A percentile compares a stretch with the other conserved stretches of the same genome.
These are phyloP conservation scores for Spizellomyces sp. DNA, from an alignment of 192 early-diverging fungal species.

Conservation along the genomic window DNA sequence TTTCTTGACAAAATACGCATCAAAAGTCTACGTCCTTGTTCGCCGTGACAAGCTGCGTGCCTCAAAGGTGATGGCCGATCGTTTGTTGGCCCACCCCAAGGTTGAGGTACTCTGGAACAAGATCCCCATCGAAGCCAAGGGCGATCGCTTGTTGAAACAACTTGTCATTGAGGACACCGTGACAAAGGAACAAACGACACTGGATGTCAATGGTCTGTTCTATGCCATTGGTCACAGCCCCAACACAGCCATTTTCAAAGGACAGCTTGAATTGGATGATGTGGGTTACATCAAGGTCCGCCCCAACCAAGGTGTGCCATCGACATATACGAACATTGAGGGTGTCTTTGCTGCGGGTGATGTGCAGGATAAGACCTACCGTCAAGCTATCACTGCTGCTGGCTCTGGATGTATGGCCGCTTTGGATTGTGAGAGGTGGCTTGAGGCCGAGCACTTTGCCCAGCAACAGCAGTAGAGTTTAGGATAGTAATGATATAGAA, in stretches of 20 bases:
- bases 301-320: constrained; percentile 65
- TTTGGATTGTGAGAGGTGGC: constrained; percentile 93
- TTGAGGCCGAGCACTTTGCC: constrained; percentile 57
- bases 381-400: constrained; percentile 92
- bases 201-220: constrained; percentile 89
- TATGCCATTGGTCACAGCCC: constrained; percentile 98
- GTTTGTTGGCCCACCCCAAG: constrained; percentile 84
- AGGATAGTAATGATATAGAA: too few relatives aligned
- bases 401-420: constrained; percentile 98
- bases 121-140: constrained; percentile 81
- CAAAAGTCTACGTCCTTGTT: constrained; percentile 91
- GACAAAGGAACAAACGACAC: constrained; percentile 63
- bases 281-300: constrained; percentile 86
- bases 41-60: constrained; percentile 95
- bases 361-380: constrained; percentile 95
- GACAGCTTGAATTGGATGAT: constrained; percentile 80
- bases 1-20: constrained; percentile 96
- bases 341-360: constrained; percentile 99
- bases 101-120: constrained; percentile 92
- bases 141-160: constrained; percentile 75
- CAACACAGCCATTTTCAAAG: constrained; percentile 63
- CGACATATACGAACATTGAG: constrained; percentile 77
- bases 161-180: constrained; percentile 79
- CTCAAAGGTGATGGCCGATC: constrained; percentile 95
- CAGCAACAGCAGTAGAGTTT: too few relatives aligned